These are phyloP conservation scores for Lactarius sanguifluus DNA, from an alignment of 768 basidiomycete species.

Conservation along the genomic window DNA sequence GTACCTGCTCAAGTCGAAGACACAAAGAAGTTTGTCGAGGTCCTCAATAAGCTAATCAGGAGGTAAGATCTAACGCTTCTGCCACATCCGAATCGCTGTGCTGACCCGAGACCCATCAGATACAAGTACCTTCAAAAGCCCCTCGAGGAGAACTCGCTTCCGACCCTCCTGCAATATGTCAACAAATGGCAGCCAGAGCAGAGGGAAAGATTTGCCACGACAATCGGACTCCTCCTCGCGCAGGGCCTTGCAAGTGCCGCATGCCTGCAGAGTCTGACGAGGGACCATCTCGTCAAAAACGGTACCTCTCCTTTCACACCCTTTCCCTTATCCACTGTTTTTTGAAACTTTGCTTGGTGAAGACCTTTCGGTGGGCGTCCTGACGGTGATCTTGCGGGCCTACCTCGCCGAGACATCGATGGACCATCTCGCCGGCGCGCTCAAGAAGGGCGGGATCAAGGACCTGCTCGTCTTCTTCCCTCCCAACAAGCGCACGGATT, in stretches of 20 bases:
- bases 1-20: constrained; percentile 79
- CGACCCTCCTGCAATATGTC: constrained; percentile 83
- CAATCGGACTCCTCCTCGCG: constrained; percentile 78
- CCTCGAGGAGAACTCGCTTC: constrained; percentile 82
- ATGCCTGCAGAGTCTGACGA: constrained; percentile 79
- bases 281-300: constrained; percentile 96
- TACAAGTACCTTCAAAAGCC: constrained; percentile 99
- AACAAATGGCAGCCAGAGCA: constrained; percentile 78
- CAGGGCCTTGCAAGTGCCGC: constrained; percentile 78
- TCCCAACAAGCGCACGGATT: constrained; percentile 70
- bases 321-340: constrained; percentile 10
- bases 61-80: constrained; percentile 50
- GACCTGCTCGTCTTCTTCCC: constrained; percentile 90
- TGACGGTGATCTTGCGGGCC: constrained; percentile 77
- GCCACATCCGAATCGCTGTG: constrained; percentile 3
- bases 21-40: constrained; percentile 91
- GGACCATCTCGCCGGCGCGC: constrained; percentile 80
- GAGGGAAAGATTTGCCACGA: constrained; percentile 80
- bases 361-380: constrained; percentile 77
- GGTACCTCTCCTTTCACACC: constrained; percentile 43
- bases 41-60: constrained; percentile 93
- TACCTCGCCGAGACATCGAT: constrained; percentile 82
- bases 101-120: constrained; percentile 43
- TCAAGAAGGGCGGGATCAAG: constrained; percentile 83
- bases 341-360: not conserved